These are phyloP conservation scores for Penicillium decumbens DNA, from an alignment of 2,329 filamentous ascomycete genomes.

Conservation along the genomic window DNA sequence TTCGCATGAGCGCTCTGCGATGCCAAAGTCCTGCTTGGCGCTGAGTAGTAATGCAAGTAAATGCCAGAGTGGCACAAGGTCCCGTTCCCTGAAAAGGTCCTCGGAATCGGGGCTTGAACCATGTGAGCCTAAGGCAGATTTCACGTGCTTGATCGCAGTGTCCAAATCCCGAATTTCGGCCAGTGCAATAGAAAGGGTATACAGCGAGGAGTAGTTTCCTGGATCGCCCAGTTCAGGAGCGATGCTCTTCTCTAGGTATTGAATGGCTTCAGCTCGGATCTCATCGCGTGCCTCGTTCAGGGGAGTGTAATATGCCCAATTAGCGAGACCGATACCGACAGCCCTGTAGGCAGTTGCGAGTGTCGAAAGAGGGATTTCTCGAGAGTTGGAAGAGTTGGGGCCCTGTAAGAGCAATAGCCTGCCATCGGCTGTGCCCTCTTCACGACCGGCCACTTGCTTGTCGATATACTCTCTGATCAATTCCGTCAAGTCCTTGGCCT, in stretches of 20 bases:
- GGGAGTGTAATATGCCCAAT: slow-evolving; percentile 79
- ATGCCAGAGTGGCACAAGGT: slow-evolving; percentile 82
- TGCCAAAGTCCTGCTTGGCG: slow-evolving; percentile 75
- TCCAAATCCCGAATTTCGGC: slow-evolving; percentile 80
- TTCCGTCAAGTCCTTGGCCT: slow-evolving; percentile 64
- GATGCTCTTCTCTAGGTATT: slow-evolving; percentile 68
- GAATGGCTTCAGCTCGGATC: slow-evolving; percentile 72
- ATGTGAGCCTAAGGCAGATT: slow-evolving; percentile 64
- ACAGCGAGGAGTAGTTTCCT: slow-evolving; percentile 70
- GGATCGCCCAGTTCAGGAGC: slow-evolving; percentile 61
- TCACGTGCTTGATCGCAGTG: slow-evolving; percentile 75
- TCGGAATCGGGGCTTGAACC: slow-evolving; percentile 25
- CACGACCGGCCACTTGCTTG: slow-evolving; percentile 46
- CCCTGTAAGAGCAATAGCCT: slow-evolving; percentile 17
- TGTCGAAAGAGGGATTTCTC: slow-evolving; percentile 53
- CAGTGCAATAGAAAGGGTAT: slow-evolving; percentile 75
- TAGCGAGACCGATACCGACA: slow-evolving; percentile 77
- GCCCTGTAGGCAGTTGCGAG: slow-evolving; percentile 73
- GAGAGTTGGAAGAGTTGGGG: slow-evolving; percentile 14
- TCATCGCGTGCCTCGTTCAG: slow-evolving; percentile 66
- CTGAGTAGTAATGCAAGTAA: slow-evolving; percentile 80
- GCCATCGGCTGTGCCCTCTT: slow-evolving; percentile 22
- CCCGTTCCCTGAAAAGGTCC: slow-evolving; percentile 38
- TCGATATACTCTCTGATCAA: slow-evolving; percentile 72
- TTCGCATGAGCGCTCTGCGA: slow-evolving; percentile 77